These are phyloP conservation scores for Drechslerella coelobrocha DNA, from an alignment of 2,329 filamentous ascomycete genomes.

Conservation along the genomic window DNA sequence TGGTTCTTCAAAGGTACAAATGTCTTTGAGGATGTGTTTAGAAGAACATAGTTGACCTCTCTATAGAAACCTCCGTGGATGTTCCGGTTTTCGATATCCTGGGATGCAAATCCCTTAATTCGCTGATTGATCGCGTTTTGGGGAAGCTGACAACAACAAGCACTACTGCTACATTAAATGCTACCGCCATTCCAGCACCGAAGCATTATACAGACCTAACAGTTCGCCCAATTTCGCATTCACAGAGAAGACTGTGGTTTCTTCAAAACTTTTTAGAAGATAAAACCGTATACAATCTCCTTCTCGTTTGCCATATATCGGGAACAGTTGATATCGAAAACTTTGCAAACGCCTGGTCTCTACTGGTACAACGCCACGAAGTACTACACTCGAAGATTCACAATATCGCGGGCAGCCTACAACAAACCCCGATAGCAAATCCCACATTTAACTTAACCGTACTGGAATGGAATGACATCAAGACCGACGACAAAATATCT, in stretches of 20 bases:
- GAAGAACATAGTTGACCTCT: constrained; percentile 54
- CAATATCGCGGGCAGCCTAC: constrained; percentile 6
- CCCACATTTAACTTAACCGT: constrained; percentile 24
- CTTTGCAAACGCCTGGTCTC: constrained; percentile 45
- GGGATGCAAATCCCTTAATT: constrained; percentile 53
- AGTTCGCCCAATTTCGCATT: constrained; percentile 54
- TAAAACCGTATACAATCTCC: constrained; percentile 52
- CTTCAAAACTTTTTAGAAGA: constrained; percentile 54
- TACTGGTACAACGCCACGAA: constrained; percentile 51
- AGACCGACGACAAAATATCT: constrained; percentile 9
- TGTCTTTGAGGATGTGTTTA: constrained; percentile 53
- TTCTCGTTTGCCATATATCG: constrained; percentile 47
- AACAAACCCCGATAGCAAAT: constrained; percentile 19
- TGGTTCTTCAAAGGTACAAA: constrained; percentile 51
- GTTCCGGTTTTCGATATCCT: constrained; percentile 55
- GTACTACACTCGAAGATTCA: constrained; percentile 51
- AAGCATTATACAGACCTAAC: constrained; percentile 23
- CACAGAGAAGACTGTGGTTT: constrained; percentile 54
- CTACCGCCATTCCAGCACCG: constrained; percentile 10
- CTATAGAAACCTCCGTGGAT: constrained; percentile 52
- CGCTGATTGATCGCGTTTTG: constrained; percentile 52
- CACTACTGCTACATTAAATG: constrained; percentile 8
- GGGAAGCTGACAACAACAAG: constrained; percentile 48
- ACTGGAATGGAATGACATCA: constrained; percentile 21
- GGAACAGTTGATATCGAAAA: constrained; percentile 43